Conservation (phyloP, 1,139 yeast species). For the Kodamaea fungicola region DNA sequence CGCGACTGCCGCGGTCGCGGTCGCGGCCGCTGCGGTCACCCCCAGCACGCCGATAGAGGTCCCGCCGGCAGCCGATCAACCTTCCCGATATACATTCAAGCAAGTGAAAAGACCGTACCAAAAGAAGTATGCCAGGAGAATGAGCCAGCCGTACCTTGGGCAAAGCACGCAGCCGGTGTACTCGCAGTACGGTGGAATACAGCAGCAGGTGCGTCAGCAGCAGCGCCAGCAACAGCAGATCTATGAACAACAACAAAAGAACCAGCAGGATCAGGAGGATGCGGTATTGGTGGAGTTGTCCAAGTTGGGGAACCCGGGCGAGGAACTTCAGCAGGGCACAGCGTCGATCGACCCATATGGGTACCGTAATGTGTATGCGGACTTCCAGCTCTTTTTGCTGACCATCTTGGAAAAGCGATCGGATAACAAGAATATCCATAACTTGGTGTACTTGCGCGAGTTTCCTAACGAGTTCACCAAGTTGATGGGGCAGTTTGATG, state of each 20-base stretch:
- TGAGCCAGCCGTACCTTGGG: background rate
- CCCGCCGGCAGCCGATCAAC: slow-evolving; percentile 2
- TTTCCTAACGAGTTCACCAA: slow-evolving; percentile 31
- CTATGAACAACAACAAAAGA: background rate
- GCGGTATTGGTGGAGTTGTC: slow-evolving; percentile 12
- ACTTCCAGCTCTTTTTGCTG: slow-evolving; percentile 34
- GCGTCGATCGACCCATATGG: slow-evolving; percentile 28
- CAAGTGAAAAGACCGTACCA: slow-evolving; percentile 7
- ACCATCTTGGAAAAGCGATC: slow-evolving; percentile 21
- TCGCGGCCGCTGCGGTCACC: slow-evolving; percentile 9
- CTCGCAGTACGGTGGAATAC: background rate
- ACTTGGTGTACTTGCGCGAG: slow-evolving; percentile 37
- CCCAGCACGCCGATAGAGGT: slow-evolving; percentile 9
- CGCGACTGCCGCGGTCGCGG: background rate
- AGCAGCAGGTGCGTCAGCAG: slow-evolving; percentile 5
- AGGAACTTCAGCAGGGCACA: slow-evolving; percentile 5
- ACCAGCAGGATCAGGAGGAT: slow-evolving; percentile 6
- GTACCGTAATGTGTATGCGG: slow-evolving; percentile 32
- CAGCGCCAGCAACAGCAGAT: slow-evolving; percentile 2
- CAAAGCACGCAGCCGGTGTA: background rate
- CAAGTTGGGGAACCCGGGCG: slow-evolving; percentile 14
- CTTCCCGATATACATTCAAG: slow-evolving; percentile 4
- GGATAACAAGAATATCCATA: slow-evolving; percentile 21
- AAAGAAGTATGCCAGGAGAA: slow-evolving; percentile 3
- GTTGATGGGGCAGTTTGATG: slow-evolving; percentile 17